phyloP scores from a whole-genome alignment of 768 basidiomycete species.

The Cubamyces lactineus region DNA sequence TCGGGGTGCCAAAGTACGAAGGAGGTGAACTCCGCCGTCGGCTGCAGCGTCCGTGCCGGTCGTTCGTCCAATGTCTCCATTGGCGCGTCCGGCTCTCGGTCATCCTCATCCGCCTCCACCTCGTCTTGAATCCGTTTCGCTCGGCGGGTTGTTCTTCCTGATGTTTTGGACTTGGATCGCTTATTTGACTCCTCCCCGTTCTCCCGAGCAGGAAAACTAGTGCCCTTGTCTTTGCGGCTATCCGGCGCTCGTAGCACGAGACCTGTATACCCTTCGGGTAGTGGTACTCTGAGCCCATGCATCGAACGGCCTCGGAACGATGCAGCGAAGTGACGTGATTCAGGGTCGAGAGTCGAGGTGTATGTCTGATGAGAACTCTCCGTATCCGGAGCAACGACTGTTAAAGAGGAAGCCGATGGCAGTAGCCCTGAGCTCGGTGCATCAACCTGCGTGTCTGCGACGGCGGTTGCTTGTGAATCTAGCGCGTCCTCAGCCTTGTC shows the following conservation, averaged over 20 bases:
- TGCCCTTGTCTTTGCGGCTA: constrained; percentile 8
- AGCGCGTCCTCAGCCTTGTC: neutral
- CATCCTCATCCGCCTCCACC: constrained; percentile 35
- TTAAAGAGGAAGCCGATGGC: neutral
- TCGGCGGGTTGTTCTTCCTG: constrained; percentile 32
- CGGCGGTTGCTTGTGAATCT: constrained; percentile 15
- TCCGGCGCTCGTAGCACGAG: constrained; percentile 54
- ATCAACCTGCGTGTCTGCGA: constrained; percentile 16
- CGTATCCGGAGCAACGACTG: neutral
- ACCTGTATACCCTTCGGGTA: constrained; percentile 73
- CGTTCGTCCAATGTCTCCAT: constrained; percentile 28
- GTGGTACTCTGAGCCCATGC: constrained; percentile 61
- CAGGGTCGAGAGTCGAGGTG: constrained; percentile 11
- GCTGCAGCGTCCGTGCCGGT: constrained; percentile 43
- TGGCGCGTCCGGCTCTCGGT: constrained; percentile 31
- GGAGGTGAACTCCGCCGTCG: constrained; percentile 60
- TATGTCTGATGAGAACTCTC: constrained; percentile 9
- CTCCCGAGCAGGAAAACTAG: constrained; percentile 1
- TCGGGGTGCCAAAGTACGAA: constrained; percentile 82
- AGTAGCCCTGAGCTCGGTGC: neutral
- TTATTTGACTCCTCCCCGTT: constrained; percentile 24
- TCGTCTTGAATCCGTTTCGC: constrained; percentile 30
- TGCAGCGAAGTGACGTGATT: constrained; percentile 52
- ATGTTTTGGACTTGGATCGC: constrained; percentile 8
- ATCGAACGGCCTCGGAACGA: constrained; percentile 78